Evolutionary conservation across 2,329 filamentous ascomycete species (phyloP).

Genomic region (Apiospora malaysiana): DNA sequence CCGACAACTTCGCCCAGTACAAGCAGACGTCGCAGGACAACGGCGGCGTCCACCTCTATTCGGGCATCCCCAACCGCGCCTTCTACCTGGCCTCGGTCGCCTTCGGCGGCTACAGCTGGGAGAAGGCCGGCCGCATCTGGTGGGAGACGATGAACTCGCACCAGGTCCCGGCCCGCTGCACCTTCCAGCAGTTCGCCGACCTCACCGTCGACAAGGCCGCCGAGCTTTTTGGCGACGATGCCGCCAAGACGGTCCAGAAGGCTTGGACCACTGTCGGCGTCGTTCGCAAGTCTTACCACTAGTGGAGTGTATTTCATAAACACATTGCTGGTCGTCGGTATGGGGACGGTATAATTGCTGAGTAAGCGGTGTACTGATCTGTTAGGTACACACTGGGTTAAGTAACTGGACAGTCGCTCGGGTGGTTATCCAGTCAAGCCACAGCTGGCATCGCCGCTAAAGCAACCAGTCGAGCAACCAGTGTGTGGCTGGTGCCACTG

Average conservation of each 20-base stretch:
- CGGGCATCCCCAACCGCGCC: conserved; percentile 63
- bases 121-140: conserved; percentile 60
- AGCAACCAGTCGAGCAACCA: too few relatives aligned
- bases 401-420: too few relatives aligned
- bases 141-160: conserved; percentile 55
- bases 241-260: conserved; percentile 49
- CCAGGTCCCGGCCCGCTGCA: conserved; percentile 46
- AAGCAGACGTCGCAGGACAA: conserved; percentile 50
- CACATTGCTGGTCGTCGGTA: too few relatives aligned
- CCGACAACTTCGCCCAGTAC: conserved; percentile 53
- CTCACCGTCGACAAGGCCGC: conserved; percentile 53
- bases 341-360: too few relatives aligned
- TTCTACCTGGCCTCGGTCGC: conserved; percentile 56
- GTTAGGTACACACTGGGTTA: too few relatives aligned
- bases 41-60: conserved; percentile 61
- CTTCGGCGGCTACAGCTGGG: conserved; percentile 60
- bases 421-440: too few relatives aligned
- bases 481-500: too few relatives aligned
- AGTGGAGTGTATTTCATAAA: too few relatives aligned
- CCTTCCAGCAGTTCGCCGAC: conserved; percentile 56
- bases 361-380: too few relatives aligned
- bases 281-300: conserved; percentile 35
- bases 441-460: too few relatives aligned
- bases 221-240: conserved; percentile 48
- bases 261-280: conserved; percentile 58